A percentile compares a stretch with the other conserved stretches of the same genome.
Conservation (phyloP, 768 basidiomycete genomes). For the Tephrocybe sp. region DNA sequence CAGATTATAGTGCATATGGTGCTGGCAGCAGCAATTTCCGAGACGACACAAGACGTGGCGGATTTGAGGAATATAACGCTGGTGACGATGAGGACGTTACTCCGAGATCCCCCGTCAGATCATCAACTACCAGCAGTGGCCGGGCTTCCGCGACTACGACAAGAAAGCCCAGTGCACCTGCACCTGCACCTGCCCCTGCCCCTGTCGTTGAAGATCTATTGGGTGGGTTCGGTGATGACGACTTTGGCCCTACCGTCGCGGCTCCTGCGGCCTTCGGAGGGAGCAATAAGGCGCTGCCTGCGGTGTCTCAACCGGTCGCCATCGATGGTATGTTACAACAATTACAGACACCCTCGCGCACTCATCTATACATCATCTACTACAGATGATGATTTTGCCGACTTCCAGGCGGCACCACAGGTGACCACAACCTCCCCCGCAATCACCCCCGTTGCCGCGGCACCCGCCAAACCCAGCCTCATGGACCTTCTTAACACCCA, state of each 20-base stretch:
- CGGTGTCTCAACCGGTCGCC: conserved; percentile 34
- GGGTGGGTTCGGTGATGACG: conserved; percentile 73
- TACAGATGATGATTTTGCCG: conserved; percentile 80
- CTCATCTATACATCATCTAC: background rate
- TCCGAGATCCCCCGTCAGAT: conserved; percentile 31
- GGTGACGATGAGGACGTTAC: conserved; percentile 77
- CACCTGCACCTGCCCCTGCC: conserved; percentile 40
- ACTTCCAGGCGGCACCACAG: conserved; percentile 77
- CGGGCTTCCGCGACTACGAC: conserved; percentile 29
- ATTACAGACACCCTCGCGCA: too few species aligned
- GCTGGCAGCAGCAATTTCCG: conserved; percentile 49
- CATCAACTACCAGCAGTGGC: conserved; percentile 21
- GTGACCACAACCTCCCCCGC: conserved; percentile 31
- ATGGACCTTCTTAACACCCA: conserved; percentile 49
- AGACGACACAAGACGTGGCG: conserved; percentile 53
- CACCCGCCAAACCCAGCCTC: conserved; percentile 36
- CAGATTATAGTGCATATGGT: conserved; percentile 21
- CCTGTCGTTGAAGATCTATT: conserved; percentile 64
- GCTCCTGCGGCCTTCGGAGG: conserved; percentile 30
- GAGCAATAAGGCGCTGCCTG: conserved; percentile 57
- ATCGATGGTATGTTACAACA: conserved; percentile 42
- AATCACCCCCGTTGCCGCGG: conserved; percentile 29
- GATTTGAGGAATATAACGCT: conserved; percentile 95
- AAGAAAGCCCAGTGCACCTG: conserved; percentile 37
- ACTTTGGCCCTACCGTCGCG: conserved; percentile 34